These are phyloP conservation scores for Agapanthus africanus DNA, from an alignment of 106 monocot genomes.

Conservation along the genomic window DNA sequence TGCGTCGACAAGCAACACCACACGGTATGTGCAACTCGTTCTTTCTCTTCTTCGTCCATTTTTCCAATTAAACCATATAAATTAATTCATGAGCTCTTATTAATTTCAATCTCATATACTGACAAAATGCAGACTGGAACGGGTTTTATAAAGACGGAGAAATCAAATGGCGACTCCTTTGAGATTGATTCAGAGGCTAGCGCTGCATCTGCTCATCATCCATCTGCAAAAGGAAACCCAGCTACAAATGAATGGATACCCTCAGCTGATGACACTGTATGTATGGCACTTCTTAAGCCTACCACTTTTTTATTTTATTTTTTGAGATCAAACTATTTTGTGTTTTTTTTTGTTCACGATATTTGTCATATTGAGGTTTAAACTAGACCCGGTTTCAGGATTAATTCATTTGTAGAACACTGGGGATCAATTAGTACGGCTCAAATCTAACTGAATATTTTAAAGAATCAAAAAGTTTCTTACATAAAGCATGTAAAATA, in stretches of 20 bases:
- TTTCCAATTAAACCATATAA: not conserved
- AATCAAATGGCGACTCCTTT: slow-evolving; percentile 17
- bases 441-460: not conserved
- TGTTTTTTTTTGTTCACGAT: not conserved
- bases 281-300: slow-evolving; percentile 17
- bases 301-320: not conserved
- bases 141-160: slow-evolving; percentile 76
- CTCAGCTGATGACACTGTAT: slow-evolving; percentile 43
- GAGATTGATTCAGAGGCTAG: slow-evolving; percentile 12
- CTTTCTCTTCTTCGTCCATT: not conserved
- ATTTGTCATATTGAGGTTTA: not conserved
- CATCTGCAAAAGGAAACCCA: slow-evolving; percentile 47
- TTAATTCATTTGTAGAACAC: too few relatives aligned
- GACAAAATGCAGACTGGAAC: slow-evolving; percentile 72
- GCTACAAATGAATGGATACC: slow-evolving; percentile 90
- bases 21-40: slow-evolving; percentile 29
- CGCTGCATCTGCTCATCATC: slow-evolving; percentile 3
- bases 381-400: not conserved
- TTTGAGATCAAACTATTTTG: not conserved
- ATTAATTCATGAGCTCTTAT: not conserved
- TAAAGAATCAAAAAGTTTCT: too few relatives aligned
- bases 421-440: too few relatives aligned
- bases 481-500: too few relatives aligned
- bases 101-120: too few relatives aligned
- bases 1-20: slow-evolving; percentile 74